Evolutionary conservation across 78 protist genomes (phyloP).

Genomic region (Dictyostelium purpureum): DNA sequence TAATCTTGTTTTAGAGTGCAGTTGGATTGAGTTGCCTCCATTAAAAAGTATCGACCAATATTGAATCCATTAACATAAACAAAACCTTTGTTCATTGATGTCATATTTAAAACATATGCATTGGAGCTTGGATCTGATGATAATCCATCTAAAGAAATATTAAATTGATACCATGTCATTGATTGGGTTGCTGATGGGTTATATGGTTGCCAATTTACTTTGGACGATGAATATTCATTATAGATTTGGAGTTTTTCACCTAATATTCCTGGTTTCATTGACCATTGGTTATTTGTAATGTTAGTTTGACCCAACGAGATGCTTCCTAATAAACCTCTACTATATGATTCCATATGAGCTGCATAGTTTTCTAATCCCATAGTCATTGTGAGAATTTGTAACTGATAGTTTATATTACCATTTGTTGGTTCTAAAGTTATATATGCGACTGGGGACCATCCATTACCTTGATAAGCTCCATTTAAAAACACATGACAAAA

Average conservation of each 20-base stretch:
- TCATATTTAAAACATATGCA: slow-evolving; percentile 30
- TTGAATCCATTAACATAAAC: slow-evolving; percentile 58
- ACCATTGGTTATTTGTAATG: slow-evolving; percentile 41
- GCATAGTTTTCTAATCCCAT: slow-evolving; percentile 41
- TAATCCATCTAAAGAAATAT: slow-evolving; percentile 2
- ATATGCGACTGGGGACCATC: not conserved
- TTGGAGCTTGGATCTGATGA: not conserved
- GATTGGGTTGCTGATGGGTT: not conserved
- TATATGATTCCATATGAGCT: slow-evolving; percentile 21
- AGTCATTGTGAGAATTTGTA: not conserved
- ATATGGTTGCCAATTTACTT: not conserved
- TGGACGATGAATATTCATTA: not conserved
- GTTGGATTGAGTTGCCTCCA: not conserved
- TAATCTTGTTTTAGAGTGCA: not conserved
- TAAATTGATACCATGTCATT: slow-evolving; percentile 35
- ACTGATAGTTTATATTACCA: not conserved
- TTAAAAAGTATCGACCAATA: slow-evolving; percentile 76
- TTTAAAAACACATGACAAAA: slow-evolving; percentile 5
- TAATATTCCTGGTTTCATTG: slow-evolving; percentile 11
- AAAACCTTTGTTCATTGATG: slow-evolving; percentile 62
- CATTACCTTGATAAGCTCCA: not conserved
- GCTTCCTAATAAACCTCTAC: slow-evolving; percentile 5
- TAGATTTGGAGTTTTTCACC: slow-evolving; percentile 27
- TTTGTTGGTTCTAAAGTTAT: not conserved
- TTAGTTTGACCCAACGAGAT: not conserved